These are phyloP conservation scores for Globisporangium polare DNA, from an alignment of 352 stramenopile genomes.

Conservation along the genomic window DNA sequence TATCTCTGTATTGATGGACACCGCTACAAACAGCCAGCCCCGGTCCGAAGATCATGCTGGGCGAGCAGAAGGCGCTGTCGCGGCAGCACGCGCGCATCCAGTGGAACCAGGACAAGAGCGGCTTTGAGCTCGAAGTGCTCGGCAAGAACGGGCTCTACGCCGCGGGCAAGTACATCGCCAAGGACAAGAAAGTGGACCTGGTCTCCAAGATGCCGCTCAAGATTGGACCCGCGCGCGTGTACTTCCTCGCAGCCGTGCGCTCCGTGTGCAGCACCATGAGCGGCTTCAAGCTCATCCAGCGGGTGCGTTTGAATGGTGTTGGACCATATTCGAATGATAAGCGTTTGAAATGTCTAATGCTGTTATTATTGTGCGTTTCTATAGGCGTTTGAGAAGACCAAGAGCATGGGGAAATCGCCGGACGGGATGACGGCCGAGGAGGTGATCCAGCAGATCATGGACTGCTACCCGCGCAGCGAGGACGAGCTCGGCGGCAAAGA, in stretches of 20 bases:
- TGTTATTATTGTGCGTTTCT: slow-evolving; percentile 6
- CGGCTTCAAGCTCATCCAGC: slow-evolving; percentile 77
- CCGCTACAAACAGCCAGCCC: slow-evolving; percentile 21
- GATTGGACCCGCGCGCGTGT: slow-evolving; percentile 69
- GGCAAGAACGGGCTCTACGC: slow-evolving; percentile 83
- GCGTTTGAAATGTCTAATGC: not conserved
- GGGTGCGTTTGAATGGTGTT: slow-evolving; percentile 21
- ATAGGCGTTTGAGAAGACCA: slow-evolving; percentile 78
- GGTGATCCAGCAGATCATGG: slow-evolving; percentile 67
- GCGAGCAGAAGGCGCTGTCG: slow-evolving; percentile 83
- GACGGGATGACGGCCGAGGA: slow-evolving; percentile 55
- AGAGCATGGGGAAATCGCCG: slow-evolving; percentile 21
- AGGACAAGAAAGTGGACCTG: slow-evolving; percentile 70
- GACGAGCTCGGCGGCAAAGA: slow-evolving; percentile 67
- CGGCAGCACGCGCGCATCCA: slow-evolving; percentile 71
- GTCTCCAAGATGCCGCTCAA: slow-evolving; percentile 72
- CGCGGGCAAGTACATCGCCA: slow-evolving; percentile 59
- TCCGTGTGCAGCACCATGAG: slow-evolving; percentile 80
- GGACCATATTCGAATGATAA: not conserved
- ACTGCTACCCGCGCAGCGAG: slow-evolving; percentile 70
- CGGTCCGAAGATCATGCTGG: slow-evolving; percentile 50
- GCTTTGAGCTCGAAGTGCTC: slow-evolving; percentile 73
- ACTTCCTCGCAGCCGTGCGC: slow-evolving; percentile 71
- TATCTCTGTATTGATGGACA: not conserved
- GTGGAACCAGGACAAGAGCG: slow-evolving; percentile 69